A percentile compares a stretch with the other conserved stretches of the same genome.
Evolutionary conservation across 306 rosid species (phyloP).

Genomic region (Ceratonia siliqua): DNA sequence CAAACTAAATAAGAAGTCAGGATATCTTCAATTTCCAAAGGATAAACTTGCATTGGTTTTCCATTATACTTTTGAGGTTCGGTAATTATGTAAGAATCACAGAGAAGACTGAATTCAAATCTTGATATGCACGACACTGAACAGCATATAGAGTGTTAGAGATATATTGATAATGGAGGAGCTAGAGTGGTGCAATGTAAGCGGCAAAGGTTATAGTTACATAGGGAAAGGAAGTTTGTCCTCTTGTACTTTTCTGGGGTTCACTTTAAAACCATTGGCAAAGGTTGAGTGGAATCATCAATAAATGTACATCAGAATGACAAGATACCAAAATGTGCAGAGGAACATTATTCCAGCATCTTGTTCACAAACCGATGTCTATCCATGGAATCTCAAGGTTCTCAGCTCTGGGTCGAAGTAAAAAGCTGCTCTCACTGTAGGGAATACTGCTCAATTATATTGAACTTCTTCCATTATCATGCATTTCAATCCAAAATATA

Average conservation of each 20-base stretch:
- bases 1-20: not conserved
- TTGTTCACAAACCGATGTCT: constrained; percentile 35
- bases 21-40: not conserved
- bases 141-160: not conserved
- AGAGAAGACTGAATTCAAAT: constrained; percentile 4
- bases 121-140: not conserved
- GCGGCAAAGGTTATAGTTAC: not conserved
- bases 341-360: constrained; percentile 46
- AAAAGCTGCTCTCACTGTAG: constrained; percentile 20
- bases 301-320: constrained; percentile 21
- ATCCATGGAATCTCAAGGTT: constrained; percentile 26
- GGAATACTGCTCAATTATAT: constrained; percentile 29
- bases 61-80: not conserved
- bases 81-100: constrained; percentile 5
- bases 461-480: constrained; percentile 7
- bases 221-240: constrained; percentile 24
- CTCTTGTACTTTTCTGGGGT: constrained; percentile 21
- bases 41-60: constrained; percentile 12
- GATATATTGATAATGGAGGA: constrained; percentile 21
- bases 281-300: constrained; percentile 38
- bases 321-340: constrained; percentile 28
- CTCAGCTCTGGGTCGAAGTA: constrained; percentile 16
- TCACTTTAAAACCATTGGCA: constrained; percentile 44
- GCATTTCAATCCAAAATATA: not conserved
- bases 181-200: not conserved